Evolutionary conservation across 495 filamentous ascomycete species (phyloP).

Genomic region (Neurospora discreta): DNA sequence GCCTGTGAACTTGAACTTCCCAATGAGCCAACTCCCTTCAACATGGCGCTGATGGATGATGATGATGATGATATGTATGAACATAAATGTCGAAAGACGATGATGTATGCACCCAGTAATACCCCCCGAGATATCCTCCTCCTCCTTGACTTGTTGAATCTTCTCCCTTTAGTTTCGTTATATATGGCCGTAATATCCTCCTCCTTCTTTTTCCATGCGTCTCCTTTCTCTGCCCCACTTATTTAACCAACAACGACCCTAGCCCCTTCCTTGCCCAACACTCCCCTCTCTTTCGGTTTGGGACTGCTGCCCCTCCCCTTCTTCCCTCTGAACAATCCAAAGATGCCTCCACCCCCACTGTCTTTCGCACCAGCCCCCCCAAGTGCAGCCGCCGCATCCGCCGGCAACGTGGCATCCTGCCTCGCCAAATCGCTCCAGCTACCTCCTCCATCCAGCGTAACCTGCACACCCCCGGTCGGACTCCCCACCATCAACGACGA

Average conservation of each 20-base stretch:
- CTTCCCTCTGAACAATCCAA: constrained; percentile 79
- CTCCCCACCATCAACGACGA: constrained; percentile 52
- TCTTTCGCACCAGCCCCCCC: constrained; percentile 23
- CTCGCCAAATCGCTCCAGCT: constrained; percentile 85
- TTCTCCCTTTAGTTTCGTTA: neutral
- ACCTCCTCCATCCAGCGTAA: constrained; percentile 78
- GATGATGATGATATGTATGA: neutral
- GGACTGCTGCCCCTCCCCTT: constrained; percentile 86
- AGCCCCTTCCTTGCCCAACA: constrained; percentile 90
- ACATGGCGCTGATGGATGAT: neutral
- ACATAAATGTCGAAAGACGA: neutral
- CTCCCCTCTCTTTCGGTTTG: constrained; percentile 86
- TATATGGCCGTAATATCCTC: neutral
- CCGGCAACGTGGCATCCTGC: constrained; percentile 64
- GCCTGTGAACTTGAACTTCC: neutral
- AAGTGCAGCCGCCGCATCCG: constrained; percentile 45
- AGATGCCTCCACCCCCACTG: constrained; percentile 57
- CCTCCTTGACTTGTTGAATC: neutral
- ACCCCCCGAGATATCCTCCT: neutral
- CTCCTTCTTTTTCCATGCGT: neutral
- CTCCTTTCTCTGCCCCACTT: neutral
- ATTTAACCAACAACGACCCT: constrained; percentile 52
- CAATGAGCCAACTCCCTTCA: neutral
- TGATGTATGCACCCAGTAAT: neutral
- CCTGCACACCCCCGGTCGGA: constrained; percentile 77